Conservation (phyloP, 2,329 filamentous ascomycete species). For the Sclerotinia spermophila region DNA sequence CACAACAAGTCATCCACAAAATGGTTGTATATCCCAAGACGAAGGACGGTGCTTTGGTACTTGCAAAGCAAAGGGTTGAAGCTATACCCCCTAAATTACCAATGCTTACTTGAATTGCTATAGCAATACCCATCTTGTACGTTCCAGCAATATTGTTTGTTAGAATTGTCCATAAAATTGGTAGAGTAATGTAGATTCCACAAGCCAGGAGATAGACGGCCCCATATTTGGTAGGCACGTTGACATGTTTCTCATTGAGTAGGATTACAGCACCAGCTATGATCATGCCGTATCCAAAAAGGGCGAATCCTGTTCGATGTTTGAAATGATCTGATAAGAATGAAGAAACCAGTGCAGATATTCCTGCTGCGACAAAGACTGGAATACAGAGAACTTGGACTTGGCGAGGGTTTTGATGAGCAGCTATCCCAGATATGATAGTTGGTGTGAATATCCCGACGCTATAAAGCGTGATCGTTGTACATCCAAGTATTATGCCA, state of each 20-base stretch:
- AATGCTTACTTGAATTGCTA: neutral
- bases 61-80: constrained; percentile 5
- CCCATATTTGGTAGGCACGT: neutral
- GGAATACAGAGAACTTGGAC: neutral
- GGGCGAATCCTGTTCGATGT: neutral
- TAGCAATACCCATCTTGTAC: neutral
- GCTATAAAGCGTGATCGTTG: neutral
- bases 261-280: neutral
- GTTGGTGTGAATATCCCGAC: neutral
- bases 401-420: neutral
- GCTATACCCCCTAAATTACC: neutral
- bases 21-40: neutral
- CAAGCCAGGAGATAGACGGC: neutral
- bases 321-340: neutral
- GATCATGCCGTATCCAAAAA: neutral
- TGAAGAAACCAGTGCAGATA: neutral
- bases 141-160: neutral
- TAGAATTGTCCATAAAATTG: neutral
- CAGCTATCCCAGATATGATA: neutral
- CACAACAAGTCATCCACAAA: neutral
- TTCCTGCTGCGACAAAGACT: neutral
- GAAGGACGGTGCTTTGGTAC: neutral
- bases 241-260: neutral
- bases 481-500: neutral
- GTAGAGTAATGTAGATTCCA: neutral